phyloP scores from a whole-genome alignment of 2,329 filamentous ascomycete genomes.

The Aspergillus pseudoviridinutans region DNA sequence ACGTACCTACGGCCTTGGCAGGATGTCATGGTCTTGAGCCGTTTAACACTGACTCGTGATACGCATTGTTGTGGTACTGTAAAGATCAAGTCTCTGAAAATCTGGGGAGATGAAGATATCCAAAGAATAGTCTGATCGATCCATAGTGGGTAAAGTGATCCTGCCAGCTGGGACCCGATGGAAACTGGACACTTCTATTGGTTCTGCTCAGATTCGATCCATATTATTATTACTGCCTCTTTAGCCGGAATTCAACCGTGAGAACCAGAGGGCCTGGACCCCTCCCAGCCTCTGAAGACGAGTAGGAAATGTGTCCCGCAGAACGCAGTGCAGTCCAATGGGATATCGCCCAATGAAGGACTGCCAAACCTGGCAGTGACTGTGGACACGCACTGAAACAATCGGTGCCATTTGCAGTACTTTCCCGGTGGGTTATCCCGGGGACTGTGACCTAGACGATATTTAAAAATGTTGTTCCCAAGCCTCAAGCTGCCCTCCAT shows the following conservation, averaged over 20 bases:
- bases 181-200: neutral
- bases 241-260: neutral
- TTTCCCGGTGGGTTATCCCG: too few species aligned
- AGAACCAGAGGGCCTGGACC: neutral
- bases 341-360: too few species aligned
- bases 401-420: too few species aligned
- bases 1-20: slow-evolving; percentile 14
- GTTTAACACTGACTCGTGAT: slow-evolving; percentile 19
- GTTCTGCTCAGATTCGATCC: too few species aligned
- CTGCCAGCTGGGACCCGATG: neutral
- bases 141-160: slow-evolving; percentile 5
- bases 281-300: too few species aligned
- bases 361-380: too few species aligned
- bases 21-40: slow-evolving; percentile 15
- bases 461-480: too few species aligned
- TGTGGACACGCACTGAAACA: too few species aligned
- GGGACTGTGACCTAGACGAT: too few species aligned
- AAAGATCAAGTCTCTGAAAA: neutral
- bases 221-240: neutral
- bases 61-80: neutral
- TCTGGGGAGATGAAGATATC: slow-evolving; percentile 12
- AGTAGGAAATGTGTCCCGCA: too few species aligned
- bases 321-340: too few species aligned
- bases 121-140: slow-evolving; percentile 9
- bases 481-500: too few species aligned